These are phyloP conservation scores for Pneumocystis carinii DNA, from an alignment of 1,139 yeast species.

Conservation along the genomic window DNA sequence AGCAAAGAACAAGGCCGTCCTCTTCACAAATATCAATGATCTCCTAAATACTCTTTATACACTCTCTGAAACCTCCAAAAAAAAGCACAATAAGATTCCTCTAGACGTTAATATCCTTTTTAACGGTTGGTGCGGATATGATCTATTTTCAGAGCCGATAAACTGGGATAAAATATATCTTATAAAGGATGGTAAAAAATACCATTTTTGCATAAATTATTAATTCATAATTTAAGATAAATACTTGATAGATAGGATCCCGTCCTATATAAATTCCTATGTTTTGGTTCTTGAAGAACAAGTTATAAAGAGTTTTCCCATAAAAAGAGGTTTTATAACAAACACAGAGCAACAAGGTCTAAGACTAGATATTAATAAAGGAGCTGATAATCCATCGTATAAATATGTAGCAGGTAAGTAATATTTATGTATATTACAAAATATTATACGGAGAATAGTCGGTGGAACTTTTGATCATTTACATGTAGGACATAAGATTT, in stretches of 20 bases:
- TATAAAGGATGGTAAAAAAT: neutral
- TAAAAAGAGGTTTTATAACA: no score
- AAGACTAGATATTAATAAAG: no score
- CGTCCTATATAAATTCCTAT: no score
- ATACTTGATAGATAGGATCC: no score
- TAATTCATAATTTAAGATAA: no score
- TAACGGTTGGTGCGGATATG: neutral
- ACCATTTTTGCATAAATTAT: no score
- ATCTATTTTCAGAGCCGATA: neutral
- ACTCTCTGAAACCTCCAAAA: neutral
- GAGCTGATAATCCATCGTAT: no score
- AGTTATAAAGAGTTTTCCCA: no score
- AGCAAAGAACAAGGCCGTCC: no score
- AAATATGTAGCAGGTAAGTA: no score
- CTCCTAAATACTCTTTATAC: neutral
- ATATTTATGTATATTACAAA: neutral
- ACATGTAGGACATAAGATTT: conserved; percentile 87
- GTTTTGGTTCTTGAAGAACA: no score
- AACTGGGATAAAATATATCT: neutral
- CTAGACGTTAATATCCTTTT: neutral
- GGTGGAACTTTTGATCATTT: conserved; percentile 97
- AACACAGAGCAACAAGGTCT: no score
- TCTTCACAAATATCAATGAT: neutral
- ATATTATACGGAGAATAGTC: conserved; percentile 22
- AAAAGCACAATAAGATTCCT: neutral